Base-by-base conservation (phyloP, 2,329 filamentous ascomycete genomes). In the Colletotrichum sp. region DNA sequence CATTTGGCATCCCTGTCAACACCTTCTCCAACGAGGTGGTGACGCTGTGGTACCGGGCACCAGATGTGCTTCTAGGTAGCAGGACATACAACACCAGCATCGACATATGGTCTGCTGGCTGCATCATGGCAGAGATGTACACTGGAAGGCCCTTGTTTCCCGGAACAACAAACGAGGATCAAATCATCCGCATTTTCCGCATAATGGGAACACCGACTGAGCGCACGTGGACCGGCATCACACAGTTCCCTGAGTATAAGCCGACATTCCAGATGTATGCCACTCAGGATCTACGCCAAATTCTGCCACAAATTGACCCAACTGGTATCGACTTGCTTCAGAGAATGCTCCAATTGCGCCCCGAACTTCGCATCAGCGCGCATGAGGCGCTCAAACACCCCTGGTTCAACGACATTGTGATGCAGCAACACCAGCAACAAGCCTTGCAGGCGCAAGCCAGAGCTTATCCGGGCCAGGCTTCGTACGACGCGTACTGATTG, bases 111-210 rank as follows among this genome's bases (percentile, higher is more conserved):
- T 98, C 95, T 8, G 97, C 97, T 8, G 97, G 97, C 72, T 99
- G 97, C 85, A 99, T 99, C 88, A 99, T 99, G 97, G 97, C 97
- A 12, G 97, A 99, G 86, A 98, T 99, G 96, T 99, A 98, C 85
- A 98, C 96, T 0, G 97, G 97, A 6, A 92, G 97, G 21, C 97
- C 97, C 0, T 90, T 99, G 8, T 99, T 99, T 87, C 97, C 97
- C 0, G 97, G 97, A 74, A 99, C 97, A 3, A 98, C 97, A 48
- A 99, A 99, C 84, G 97, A 99, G 85, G 97, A 99, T 83, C 97
- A 99, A 85, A 93, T 99, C 67, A 91, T 98, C 78, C 96, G 98
- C 84, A 99, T 99, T 85, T 99, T 99, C 90, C 92, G 97, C 75
- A 93, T 99, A 77, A 99, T 99, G 97, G 97, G 97, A 77, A 99